These are phyloP conservation scores for Chaetothyriales sp. DNA, from an alignment of 2,329 filamentous ascomycete genomes.

Conservation along the genomic window DNA sequence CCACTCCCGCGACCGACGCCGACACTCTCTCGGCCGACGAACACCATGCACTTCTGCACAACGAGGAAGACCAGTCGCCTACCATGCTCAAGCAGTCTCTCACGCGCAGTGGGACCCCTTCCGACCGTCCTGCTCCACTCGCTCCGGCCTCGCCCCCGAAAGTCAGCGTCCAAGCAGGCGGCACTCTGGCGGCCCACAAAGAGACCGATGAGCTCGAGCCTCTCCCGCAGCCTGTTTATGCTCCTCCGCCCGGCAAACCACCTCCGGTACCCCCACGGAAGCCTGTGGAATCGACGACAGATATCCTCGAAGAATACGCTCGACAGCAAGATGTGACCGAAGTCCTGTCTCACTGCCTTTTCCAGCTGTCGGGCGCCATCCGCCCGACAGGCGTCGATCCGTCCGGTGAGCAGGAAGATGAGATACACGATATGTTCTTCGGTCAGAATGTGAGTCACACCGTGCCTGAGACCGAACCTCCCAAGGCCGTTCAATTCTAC, in stretches of 20 bases:
- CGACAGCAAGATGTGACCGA: constrained; percentile 93
- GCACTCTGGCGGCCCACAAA: constrained; percentile 10
- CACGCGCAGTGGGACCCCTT: constrained; percentile 5
- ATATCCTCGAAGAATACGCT: constrained; percentile 36
- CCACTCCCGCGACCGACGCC: neutral
- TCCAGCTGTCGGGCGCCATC: constrained; percentile 81
- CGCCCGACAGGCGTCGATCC: constrained; percentile 51
- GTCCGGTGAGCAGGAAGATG: constrained; percentile 66
- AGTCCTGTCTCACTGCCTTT: constrained; percentile 83
- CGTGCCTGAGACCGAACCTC: constrained; percentile 14
- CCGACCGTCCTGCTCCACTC: constrained; percentile 21
- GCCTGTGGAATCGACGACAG: constrained; percentile 8
- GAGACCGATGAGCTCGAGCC: constrained; percentile 2
- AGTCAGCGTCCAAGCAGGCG: constrained; percentile 16
- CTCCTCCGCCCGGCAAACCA: constrained; percentile 26
- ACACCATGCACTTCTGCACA: constrained; percentile 17
- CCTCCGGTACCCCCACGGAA: constrained; percentile 46
- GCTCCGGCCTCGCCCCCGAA: constrained; percentile 16
- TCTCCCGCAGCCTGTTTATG: constrained; percentile 15
- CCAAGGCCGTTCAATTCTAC: constrained; percentile 39
- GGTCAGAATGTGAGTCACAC: constrained; percentile 23
- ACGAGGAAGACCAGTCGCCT: constrained; percentile 29
- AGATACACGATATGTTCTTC: constrained; percentile 54
- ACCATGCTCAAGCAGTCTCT: constrained; percentile 8
- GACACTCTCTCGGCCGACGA: constrained; percentile 20